Percentiles rank a stretch among this genome's conserved stretches.
These are phyloP conservation scores for Penicillium silybi DNA, from an alignment of 495 filamentous ascomycete species.

Conservation along the genomic window DNA sequence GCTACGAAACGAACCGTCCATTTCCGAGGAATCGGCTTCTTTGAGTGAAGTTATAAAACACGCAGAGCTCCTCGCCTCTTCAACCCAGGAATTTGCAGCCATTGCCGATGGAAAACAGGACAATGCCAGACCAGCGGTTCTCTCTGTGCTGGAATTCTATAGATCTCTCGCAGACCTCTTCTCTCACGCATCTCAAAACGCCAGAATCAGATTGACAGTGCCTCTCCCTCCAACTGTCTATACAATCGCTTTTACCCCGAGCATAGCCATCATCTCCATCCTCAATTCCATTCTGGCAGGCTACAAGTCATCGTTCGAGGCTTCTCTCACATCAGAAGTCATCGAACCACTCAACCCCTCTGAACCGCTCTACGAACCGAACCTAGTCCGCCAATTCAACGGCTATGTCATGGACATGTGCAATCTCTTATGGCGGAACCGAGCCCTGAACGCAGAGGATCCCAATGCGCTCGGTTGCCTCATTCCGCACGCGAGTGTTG, in stretches of 20 bases:
- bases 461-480: conserved; percentile 69
- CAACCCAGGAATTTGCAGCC: conserved; percentile 51
- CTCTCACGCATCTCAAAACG: conserved; percentile 47
- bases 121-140: conserved; percentile 18
- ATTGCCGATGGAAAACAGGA: conserved; percentile 12
- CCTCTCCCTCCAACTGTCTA: conserved; percentile 70
- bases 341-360: conserved; percentile 29
- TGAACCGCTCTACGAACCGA: conserved; percentile 45
- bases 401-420: conserved; percentile 86
- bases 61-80: conserved; percentile 59
- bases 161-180: conserved; percentile 53
- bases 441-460: conserved; percentile 66
- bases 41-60: conserved; percentile 51
- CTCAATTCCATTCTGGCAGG: conserved; percentile 61
- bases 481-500: conserved; percentile 46
- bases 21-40: conserved; percentile 30
- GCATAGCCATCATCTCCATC: conserved; percentile 61
- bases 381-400: conserved; percentile 67
- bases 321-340: conserved; percentile 45
- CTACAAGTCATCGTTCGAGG: conserved; percentile 76
- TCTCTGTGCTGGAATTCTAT: conserved; percentile 65
- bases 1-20: conserved; percentile 26
- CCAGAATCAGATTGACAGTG: conserved; percentile 56
- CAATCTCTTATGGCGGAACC: conserved; percentile 79
- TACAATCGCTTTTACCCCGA: conserved; percentile 60